Evolutionary conservation across 2,329 filamentous ascomycete species (phyloP), one percentile per base, ranked within the genome.

Genomic region (Mollisiaceae sp.): DNA sequence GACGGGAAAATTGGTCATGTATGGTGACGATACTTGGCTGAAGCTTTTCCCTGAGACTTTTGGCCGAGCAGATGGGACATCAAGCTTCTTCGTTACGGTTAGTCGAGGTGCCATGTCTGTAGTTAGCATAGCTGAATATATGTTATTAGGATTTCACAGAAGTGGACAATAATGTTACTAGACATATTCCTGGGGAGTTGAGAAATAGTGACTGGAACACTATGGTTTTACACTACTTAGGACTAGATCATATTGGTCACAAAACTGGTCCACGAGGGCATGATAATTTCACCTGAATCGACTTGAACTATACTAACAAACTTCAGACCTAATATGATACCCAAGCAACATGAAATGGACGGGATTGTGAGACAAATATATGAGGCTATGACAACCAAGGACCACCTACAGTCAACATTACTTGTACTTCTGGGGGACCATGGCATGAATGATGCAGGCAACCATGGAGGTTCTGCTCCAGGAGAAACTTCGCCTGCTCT

Each of bases 401-500:
- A 84, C 1, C 90, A 97, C 77, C 86, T 97, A 0, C 76, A 86
- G 38, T 91, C 91, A 4, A 93, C 94, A 0, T 80, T 99, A 1
- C 85, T 99, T 55, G 89, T 99, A 2, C 80, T 99, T 8, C 93
- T 90, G 64, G 95, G 95, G 63, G 96, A 99, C 73, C 95, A 99
- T 76, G 95, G 95, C n/a, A 99, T 99, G 95, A 99, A 98, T 72
- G 94, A 98, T 72, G 95, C 92, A 22, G 95, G 95, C 2, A 98
- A 98, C 71, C 95, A 99, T 76, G 95, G 95, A 36, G 95, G 94
- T 45, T 97, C 94, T 11, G 94, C 94, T 0, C 87, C 93, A 1
- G 94, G 95, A 52, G 95, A 99, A 80, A 98, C 95, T 1, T 97
- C 94, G 0, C 91, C 95, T 0, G 95, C 95, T 18, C 81, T 99